A percentile compares a stretch with the other conserved stretches of the same genome.
phyloP scores from a whole-genome alignment of 2,329 filamentous ascomycete species.

The Fusarium sp. region DNA sequence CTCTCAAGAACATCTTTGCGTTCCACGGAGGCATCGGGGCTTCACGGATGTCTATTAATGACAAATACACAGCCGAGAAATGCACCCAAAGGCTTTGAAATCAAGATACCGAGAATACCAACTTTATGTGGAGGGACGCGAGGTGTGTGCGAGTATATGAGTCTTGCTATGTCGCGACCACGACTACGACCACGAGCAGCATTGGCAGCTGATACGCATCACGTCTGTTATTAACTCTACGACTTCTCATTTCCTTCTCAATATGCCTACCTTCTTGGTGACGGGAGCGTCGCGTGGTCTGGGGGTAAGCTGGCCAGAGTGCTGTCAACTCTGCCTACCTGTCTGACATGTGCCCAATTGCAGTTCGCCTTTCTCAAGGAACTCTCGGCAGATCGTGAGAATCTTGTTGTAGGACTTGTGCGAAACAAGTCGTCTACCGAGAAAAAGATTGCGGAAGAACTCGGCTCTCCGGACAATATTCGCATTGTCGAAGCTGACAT shows the following conservation, averaged over 20 bases:
- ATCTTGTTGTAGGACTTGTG: not conserved
- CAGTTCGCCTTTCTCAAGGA: conserved; percentile 1
- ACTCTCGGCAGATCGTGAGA: not conserved
- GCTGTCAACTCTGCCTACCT: not conserved
- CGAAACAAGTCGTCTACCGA: not conserved
- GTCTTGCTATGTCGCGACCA: not conserved
- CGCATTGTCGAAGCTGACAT: not conserved
- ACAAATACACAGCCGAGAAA: not conserved
- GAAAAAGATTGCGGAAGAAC: not conserved
- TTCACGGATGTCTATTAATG: not conserved
- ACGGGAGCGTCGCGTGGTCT: not conserved
- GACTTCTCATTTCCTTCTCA: not conserved
- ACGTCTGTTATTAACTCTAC: not conserved
- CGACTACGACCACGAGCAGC: not conserved
- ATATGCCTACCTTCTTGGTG: not conserved
- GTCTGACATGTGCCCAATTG: not conserved
- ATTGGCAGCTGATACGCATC: not conserved
- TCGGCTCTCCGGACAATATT: not conserved
- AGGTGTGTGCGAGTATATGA: not conserved
- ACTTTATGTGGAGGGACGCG: not conserved
- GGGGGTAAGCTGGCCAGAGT: not conserved
- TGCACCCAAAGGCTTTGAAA: not conserved
- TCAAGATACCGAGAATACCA: not conserved
- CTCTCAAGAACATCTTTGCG: not conserved
- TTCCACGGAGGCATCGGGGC: not conserved